Evolutionary conservation across 495 filamentous ascomycete genomes (phyloP), one percentile per base, ranked within the genome.

Genomic region (Penicillium flavigenum): DNA sequence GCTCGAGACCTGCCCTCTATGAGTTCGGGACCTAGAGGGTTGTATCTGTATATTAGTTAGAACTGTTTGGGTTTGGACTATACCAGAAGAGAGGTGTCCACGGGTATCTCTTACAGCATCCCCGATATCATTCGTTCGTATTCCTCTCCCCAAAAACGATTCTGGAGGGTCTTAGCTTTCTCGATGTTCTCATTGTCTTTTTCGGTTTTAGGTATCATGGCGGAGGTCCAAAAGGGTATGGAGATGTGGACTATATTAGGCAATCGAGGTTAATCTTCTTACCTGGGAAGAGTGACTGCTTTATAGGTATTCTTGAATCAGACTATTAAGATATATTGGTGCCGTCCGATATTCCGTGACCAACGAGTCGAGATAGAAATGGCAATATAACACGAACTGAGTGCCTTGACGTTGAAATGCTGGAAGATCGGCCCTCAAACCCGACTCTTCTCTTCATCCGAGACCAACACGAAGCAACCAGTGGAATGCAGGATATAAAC

Each of bases 1-100:
- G 56, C 56, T 42, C 56, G 31, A 17, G 56, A 54, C 20, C 56
- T 41, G 12, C 20, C 56, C 49, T 53, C 56, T 53, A 53, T 41
- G 16, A 54, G 49, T n/a, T 58, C 49, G 9, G 49, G 31, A 6
- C 39, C 49, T 4, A 54, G 41, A 14, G 43, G 49, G 39, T 41
- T 31, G 31, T 58, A 58, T 52, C 48, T 58, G 36, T 11, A 17
- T 22, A 24, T 27, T 8, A 31, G n/a, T 9, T n/a, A 31, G 26
- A n/a, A 17, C 32, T 12, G 20, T 17, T 20, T 16, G n/a, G 3
- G n/a, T 11, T 41, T 32, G 27, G 9, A 24, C 19, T 44, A 44
- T 16, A 17, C 19, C 6, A 27, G 3, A 26, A 16, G 16, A 5
- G 10, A 26, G 11, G 26, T 27, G 26, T 8, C n/a, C n/a, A n/a